Evolutionary conservation across 164 flowering plant genomes (phyloP).

Genomic region (Vitis rotundifolia): DNA sequence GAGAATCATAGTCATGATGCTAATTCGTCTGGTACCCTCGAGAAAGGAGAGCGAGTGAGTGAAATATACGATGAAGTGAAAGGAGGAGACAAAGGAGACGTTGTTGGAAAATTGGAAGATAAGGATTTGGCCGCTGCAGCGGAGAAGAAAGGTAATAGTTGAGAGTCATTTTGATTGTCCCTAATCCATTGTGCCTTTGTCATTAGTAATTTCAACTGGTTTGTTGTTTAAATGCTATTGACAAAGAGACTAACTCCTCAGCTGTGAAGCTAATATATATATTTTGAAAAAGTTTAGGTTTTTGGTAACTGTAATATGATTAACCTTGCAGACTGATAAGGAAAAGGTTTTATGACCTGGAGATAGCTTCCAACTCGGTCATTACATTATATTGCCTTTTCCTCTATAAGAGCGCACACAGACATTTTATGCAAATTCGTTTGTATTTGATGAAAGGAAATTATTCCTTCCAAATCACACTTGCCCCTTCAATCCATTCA

Average conservation of each 20-base stretch:
- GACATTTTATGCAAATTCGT: too few relatives aligned
- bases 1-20: constrained; percentile 26
- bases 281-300: too few relatives aligned
- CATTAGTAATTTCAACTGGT: too few relatives aligned
- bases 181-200: too few relatives aligned
- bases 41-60: constrained; percentile 15
- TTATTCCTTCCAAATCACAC: not conserved
- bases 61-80: constrained; percentile 31
- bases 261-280: too few relatives aligned
- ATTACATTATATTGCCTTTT: not conserved
- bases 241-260: too few relatives aligned
- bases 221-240: too few relatives aligned
- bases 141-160: constrained; percentile 49
- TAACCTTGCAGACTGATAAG: not conserved
- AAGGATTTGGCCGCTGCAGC: constrained; percentile 21
- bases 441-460: not conserved
- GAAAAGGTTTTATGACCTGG: not conserved
- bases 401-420: not conserved
- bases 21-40: constrained; percentile 16
- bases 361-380: not conserved
- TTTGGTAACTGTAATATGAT: too few relatives aligned
- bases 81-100: constrained; percentile 4
- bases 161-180: not conserved
- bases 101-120: constrained; percentile 21
- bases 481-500: not conserved